Base-by-base conservation (phyloP, 2,329 filamentous ascomycete genomes). In the Aspergillus sp. region DNA sequence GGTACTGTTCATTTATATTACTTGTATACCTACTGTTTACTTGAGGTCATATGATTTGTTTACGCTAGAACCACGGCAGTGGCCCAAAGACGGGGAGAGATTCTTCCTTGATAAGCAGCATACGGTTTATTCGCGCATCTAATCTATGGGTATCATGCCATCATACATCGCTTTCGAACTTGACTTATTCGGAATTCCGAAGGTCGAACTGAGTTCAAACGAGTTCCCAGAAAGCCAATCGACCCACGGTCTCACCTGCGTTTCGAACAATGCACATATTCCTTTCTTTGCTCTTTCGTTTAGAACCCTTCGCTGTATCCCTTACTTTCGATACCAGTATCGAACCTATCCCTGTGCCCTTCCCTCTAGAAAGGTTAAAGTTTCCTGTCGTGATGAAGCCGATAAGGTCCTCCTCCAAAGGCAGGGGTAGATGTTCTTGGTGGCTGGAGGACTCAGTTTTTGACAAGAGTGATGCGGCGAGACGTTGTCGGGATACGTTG, bases 341-440 rank as follows among this genome's bases (percentile, higher is more conserved):
- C 50, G 84, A 88, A 0, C 90, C 95, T 58, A 98, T 81, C 0
- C 87, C 93, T 15, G 86, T 87, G 1, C 89, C 90, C 63, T 82
- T 84, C 0, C 93, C 95, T 62, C 89, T 85, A 2, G 85, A 84
- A 2, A 98, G 82, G 67, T 89, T 92, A 71, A 89, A 96, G 51
- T 90, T 88, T 0, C 93, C 95, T 1, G 89, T 89, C 2, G 92
- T 97, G 23, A 97, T 87, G 71, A 96, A 99, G 0, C 95, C 95
- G 51, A 98, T 84, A 12, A 98, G 80, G 70, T 97, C 90, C 21
- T 84, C 80, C 61, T 87, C 86, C 9, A 81, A 80, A 0, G 93
- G 93, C n/a, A 92, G 86, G 0, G 86, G 73, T 5, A 77, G 69
- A 70, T 75, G 51, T 65, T 69, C 55, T 70, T 71, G 59, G 73